Evolutionary conservation across 2,329 filamentous ascomycete genomes (phyloP), one percentile per base, ranked within the genome.

Genomic region (Arthrobotrys entomopaga): DNA sequence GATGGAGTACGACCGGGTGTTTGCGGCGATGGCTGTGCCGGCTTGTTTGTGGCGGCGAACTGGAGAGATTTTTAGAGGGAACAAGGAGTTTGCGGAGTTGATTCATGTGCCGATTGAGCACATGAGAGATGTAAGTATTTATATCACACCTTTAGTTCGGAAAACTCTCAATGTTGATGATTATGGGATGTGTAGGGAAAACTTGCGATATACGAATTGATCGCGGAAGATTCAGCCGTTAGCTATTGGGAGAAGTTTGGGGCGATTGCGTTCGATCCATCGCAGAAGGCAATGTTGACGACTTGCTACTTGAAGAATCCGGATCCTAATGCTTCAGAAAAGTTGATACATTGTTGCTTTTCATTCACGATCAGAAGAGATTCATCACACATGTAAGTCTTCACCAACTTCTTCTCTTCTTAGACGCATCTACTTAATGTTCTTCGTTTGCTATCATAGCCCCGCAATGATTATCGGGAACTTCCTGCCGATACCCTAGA

Each of bases 161-260:
- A 46, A 11, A 8, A n/a, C 24, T 15, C 54, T 73, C n/a, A 79
- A 42, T 38, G 34, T 50, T 66, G 34, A 58, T 48, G 20, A 34
- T n/a, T 8, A 53, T 66, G 16, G 63, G 53, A 38, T 38, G 42
- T 63, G 38, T 75, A 97, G 93, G 95, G 95, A 75, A 96, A 96
- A 79, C 90, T 98, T 77, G 92, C 95, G 11, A 87, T 99, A 54
- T 95, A 99, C 81, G 93, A 99, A 81, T 96, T 99, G 76, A 88
- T 99, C 50, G 93, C 92, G 1, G 95, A 99, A 83, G 92, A 96
- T 75, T 96, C 93, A 46, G 87, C 97, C 74, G 95, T 98, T 64
- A 91, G 92, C 79, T 99, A 99, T 80, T 99, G 95, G 95, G 95
- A 99, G 82, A 97, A 99, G 80, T 99, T 99, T 80, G 93, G 94